Percentiles rank a stretch among this genome's conserved stretches.
phyloP scores from a whole-genome alignment of 768 basidiomycete genomes.

The Sarcomyxa edulis region DNA sequence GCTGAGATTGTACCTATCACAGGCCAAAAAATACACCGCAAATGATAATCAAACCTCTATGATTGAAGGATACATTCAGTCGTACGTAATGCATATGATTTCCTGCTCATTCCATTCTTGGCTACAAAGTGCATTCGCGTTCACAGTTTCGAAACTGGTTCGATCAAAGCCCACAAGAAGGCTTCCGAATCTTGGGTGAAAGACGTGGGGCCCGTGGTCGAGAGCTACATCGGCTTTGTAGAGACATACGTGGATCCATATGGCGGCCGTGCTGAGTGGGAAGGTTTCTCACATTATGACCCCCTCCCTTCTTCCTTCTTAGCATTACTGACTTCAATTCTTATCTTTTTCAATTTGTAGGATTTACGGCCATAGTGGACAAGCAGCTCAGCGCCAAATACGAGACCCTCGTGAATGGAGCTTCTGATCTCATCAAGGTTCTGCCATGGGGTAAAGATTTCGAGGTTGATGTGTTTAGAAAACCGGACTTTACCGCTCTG shows the following conservation, averaged over 20 bases:
- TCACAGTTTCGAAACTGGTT: conserved; percentile 69
- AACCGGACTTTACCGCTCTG: conserved; percentile 85
- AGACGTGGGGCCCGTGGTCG: conserved; percentile 83
- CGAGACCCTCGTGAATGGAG: conserved; percentile 65
- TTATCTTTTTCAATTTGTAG: conserved; percentile 28
- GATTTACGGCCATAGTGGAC: conserved; percentile 86
- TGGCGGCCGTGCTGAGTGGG: conserved; percentile 90
- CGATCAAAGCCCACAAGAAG: conserved; percentile 73
- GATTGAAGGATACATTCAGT: conserved; percentile 75
- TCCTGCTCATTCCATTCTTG: neutral
- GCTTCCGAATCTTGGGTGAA: conserved; percentile 81
- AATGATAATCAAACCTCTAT: conserved; percentile 70
- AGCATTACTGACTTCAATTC: conserved; percentile 3
- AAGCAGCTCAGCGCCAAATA: conserved; percentile 82
- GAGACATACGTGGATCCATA: conserved; percentile 89
- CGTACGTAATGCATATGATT: conserved; percentile 35
- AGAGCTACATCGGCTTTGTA: conserved; percentile 67
- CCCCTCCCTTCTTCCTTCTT: conserved; percentile 3
- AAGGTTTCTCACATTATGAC: conserved; percentile 61
- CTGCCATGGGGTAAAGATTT: conserved; percentile 76
- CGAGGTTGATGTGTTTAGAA: conserved; percentile 71
- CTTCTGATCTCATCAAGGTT: conserved; percentile 75
- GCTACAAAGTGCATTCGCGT: too few relatives aligned
- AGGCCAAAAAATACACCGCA: conserved; percentile 72
- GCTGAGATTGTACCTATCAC: neutral